Conservation (phyloP, 768 basidiomycete genomes). For the Clitopilus hobsonii region DNA sequence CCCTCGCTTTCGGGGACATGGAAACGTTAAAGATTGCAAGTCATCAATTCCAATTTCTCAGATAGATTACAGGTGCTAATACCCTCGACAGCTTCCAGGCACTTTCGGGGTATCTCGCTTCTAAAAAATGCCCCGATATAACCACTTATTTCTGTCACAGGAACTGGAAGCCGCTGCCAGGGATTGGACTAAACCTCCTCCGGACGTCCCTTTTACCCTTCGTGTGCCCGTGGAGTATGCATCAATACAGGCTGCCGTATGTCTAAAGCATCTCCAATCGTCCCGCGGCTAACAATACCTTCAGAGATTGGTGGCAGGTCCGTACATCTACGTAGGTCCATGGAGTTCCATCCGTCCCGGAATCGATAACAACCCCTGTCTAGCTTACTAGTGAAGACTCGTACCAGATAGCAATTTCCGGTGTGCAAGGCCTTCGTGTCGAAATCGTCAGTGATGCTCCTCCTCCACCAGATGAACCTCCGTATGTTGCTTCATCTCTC, state of each 20-base stretch:
- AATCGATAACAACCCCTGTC: constrained; percentile 10
- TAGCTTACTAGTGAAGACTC: constrained; percentile 84
- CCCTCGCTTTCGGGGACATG: constrained; percentile 80
- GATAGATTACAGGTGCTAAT: constrained; percentile 9
- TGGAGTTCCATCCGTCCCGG: constrained; percentile 4
- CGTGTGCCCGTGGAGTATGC: constrained; percentile 87
- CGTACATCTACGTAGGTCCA: constrained; percentile 73
- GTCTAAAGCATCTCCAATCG: constrained; percentile 30
- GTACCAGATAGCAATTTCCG: constrained; percentile 83
- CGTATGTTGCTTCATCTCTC: constrained; percentile 42
- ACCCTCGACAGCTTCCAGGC: constrained; percentile 54
- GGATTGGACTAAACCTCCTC: constrained; percentile 85
- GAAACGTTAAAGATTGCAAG: constrained; percentile 76
- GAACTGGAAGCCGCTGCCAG: constrained; percentile 77
- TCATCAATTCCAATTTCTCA: constrained; percentile 7
- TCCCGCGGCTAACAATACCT: no score
- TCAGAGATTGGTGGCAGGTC: constrained; percentile 75
- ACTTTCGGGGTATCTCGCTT: constrained; percentile 53
- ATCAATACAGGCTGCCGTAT: constrained; percentile 76
- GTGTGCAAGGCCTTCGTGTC: constrained; percentile 76
- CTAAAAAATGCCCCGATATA: neutral
- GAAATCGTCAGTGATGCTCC: constrained; percentile 85
- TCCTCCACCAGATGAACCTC: constrained; percentile 79
- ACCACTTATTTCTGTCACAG: constrained; percentile 27
- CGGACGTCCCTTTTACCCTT: constrained; percentile 68